A percentile compares a stretch with the other conserved stretches of the same genome.
phyloP scores from a whole-genome alignment of 2,329 filamentous ascomycete species.

The Xylaria sp. region DNA sequence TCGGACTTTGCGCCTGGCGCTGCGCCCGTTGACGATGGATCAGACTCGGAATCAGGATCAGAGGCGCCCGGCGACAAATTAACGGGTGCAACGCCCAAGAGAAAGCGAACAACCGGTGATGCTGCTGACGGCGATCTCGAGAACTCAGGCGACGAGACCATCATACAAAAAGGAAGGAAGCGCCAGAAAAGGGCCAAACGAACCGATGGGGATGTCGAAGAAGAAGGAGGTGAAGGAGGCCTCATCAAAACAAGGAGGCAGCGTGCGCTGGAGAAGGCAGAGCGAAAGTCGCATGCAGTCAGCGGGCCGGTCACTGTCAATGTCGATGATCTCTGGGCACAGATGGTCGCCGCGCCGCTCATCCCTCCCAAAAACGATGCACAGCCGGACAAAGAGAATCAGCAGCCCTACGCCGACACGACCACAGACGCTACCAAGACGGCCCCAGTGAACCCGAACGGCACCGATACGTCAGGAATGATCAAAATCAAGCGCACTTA shows the following conservation, averaged over 20 bases:
- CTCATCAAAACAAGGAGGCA: constrained; percentile 79
- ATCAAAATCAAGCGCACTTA: constrained; percentile 77
- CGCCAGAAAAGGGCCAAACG: constrained; percentile 59
- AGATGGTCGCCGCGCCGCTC: constrained; percentile 66
- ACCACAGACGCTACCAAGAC: constrained; percentile 34
- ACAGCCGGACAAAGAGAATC: constrained; percentile 37
- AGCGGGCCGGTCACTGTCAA: constrained; percentile 73
- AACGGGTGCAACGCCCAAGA: constrained; percentile 42
- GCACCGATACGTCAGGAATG: constrained; percentile 51
- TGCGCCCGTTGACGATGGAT: constrained; percentile 57
- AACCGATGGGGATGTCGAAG: constrained; percentile 53
- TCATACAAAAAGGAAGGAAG: constrained; percentile 71
- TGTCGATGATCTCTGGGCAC: constrained; percentile 75
- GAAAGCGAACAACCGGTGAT: constrained; percentile 46
- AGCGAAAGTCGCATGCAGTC: constrained; percentile 62
- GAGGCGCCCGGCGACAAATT: constrained; percentile 51
- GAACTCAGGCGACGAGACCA: constrained; percentile 77
- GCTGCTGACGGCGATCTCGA: constrained; percentile 62
- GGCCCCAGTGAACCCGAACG: constrained; percentile 28
- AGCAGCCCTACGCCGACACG: constrained; percentile 22
- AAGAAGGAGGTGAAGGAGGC: constrained; percentile 68
- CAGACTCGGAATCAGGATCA: constrained; percentile 67
- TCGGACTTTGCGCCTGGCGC: constrained; percentile 76
- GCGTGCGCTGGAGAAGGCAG: constrained; percentile 72
- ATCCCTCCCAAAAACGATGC: constrained; percentile 46